Evolutionary conservation across 2,329 filamentous ascomycete species (phyloP).

Genomic region (Passalora sequoiae): DNA sequence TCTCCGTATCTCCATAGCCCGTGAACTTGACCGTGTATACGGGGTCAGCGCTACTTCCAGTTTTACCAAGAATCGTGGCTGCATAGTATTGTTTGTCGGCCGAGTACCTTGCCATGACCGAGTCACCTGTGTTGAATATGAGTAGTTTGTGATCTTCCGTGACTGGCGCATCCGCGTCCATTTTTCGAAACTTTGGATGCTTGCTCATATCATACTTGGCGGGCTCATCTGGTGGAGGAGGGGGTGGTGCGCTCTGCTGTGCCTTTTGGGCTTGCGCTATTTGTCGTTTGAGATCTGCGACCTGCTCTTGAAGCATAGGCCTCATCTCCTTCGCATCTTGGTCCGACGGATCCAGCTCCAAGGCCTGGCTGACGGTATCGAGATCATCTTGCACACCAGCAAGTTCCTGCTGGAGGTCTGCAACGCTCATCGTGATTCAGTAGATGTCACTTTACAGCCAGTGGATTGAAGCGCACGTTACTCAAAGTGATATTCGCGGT

Average conservation of each 20-base stretch:
- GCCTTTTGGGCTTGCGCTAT: conserved; percentile 62
- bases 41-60: conserved; percentile 81
- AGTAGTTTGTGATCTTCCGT: conserved; percentile 38
- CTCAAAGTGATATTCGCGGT: no score
- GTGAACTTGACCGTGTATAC: conserved; percentile 96
- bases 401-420: conserved; percentile 69
- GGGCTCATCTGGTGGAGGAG: conserved; percentile 14
- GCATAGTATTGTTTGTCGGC: conserved; percentile 89
- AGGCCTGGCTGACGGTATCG: conserved; percentile 23
- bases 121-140: conserved; percentile 81
- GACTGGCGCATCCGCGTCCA: conserved; percentile 20
- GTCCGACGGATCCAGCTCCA: conserved; percentile 62
- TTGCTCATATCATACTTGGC: conserved; percentile 45
- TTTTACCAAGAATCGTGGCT: conserved; percentile 87
- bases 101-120: conserved; percentile 85
- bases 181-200: conserved; percentile 62
- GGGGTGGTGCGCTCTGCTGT: conserved; percentile 37
- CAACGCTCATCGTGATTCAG: conserved; percentile 42
- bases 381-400: conserved; percentile 48
- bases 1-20: conserved; percentile 76
- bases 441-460: not conserved
- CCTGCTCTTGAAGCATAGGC: conserved; percentile 74
- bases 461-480: conserved; percentile 6
- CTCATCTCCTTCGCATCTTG: conserved; percentile 70
- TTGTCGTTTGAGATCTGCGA: conserved; percentile 71